phyloP scores from a whole-genome alignment of 177 flowering plant genomes.

The Telopea speciosissima region DNA sequence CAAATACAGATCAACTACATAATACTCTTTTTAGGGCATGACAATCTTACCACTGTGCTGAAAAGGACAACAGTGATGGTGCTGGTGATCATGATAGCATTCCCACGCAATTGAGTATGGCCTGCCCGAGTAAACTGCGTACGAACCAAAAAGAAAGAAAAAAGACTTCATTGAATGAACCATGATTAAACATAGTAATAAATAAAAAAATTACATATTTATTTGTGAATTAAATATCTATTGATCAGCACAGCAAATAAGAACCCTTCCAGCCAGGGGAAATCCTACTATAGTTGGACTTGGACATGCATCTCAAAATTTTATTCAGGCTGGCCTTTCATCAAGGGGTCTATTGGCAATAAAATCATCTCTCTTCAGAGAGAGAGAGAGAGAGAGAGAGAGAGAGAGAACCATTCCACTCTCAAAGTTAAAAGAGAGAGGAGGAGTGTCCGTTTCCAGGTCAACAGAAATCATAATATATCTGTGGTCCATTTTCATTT shows the following conservation, averaged over 20 bases:
- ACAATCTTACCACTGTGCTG: conserved; percentile 83
- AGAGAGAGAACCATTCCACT: background rate
- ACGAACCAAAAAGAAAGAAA: background rate
- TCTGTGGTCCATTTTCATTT: background rate
- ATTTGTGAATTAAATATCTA: no score
- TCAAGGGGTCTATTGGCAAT: background rate
- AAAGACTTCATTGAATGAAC: background rate
- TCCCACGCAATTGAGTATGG: conserved; percentile 47
- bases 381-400: no score
- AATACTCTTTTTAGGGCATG: background rate
- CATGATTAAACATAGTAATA: background rate
- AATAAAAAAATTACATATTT: no score
- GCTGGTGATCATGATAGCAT: conserved; percentile 91
- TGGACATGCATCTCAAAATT: no score
- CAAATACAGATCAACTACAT: background rate
- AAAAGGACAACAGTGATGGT: conserved; percentile 92
- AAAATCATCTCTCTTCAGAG: background rate
- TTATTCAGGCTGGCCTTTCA: no score
- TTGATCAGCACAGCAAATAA: no score
- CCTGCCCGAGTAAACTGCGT: conserved; percentile 75
- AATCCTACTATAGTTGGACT: no score
- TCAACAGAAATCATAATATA: background rate
- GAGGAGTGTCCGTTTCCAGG: background rate
- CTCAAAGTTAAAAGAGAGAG: background rate
- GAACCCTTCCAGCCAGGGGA: no score